Evolutionary conservation across 257 asterid species (phyloP).

Genomic region (Echites panduratus): DNA sequence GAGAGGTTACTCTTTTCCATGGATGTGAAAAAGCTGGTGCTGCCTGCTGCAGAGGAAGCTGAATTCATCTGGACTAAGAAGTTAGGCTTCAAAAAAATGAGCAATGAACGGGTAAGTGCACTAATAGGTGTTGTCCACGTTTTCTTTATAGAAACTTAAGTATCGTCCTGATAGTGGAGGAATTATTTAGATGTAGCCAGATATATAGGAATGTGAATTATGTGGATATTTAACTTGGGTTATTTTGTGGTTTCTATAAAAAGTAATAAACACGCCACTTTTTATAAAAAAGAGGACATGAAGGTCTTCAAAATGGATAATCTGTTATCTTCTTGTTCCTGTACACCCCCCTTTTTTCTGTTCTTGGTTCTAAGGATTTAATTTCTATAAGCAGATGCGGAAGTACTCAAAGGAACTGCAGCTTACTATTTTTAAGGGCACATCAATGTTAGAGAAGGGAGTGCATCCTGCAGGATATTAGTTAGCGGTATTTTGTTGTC

Average conservation of each 20-base stretch:
- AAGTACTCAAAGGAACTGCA: conserved; percentile 69
- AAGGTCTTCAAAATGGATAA: not conserved
- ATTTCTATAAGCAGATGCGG: conserved; percentile 42
- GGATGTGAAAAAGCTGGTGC: conserved; percentile 74
- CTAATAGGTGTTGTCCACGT: not conserved
- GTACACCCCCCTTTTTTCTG: not conserved
- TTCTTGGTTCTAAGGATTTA: not conserved
- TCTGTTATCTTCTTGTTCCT: not conserved
- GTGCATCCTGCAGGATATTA: conserved; percentile 31
- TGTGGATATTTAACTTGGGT: not conserved
- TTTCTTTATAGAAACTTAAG: not conserved
- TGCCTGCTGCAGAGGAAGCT: conserved; percentile 98
- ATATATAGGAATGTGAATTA: not conserved
- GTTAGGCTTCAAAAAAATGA: conserved; percentile 82
- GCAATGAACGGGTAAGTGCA: conserved; percentile 65
- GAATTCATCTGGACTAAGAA: conserved; percentile 93
- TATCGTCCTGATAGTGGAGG: not conserved
- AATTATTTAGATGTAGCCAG: not conserved
- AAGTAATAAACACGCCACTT: not conserved
- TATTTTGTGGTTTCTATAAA: not conserved
- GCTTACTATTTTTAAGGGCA: conserved; percentile 79
- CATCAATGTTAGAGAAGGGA: conserved; percentile 82
- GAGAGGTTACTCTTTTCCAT: conserved; percentile 68
- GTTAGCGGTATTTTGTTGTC: conserved; percentile 8
- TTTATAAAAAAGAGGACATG: not conserved